Evolutionary conservation across 129 eudicot genomes (phyloP), one percentile per base, ranked within the genome.

Genomic region (Rutidosis leptorrhynchoides): DNA sequence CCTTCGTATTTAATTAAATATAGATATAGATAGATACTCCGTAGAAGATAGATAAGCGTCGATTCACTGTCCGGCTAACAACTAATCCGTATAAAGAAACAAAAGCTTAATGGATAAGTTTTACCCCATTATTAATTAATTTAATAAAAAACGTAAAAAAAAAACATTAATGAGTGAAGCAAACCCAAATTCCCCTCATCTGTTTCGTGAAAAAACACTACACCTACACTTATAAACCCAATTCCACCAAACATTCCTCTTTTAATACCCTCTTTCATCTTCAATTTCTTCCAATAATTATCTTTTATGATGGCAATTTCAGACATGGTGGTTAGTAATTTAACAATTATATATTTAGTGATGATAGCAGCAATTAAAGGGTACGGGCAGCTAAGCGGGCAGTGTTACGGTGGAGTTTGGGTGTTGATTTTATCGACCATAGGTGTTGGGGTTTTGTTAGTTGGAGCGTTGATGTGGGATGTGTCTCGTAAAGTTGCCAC

Each of bases 391-490:
- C 67, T 81, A 5, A 62, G 43, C 5, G 93, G 96, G 25, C 86
- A 84, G 81, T 78, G 83, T 68, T 85, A 71, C 81, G 75, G 86
- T 61, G 89, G 96, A 22, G 80, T 29, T 0, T 71, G 64, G 74
- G 89, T 88, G 60, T 64, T 88, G 76, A 14, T 83, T 52, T 67
- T 77, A 4, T 85, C 96, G 24, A 85, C 96, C 59, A 78, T 74
- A 4, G 85, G 76, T 6, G 89, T 88, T 21, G 80, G 69, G 22
- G 33, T 53, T 1, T 56, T 83, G 69, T 56, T 88, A 57, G 62
- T 85, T 12, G 84, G 28, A 23, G 59, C 84, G 65, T 78, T 88
- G 79, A 74, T 72, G 69, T 88, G 96, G 96, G 96, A 88, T 51
- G 82, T 88, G 5, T 85, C 87, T 3, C 84, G 96, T 24, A 88